Evolutionary conservation across 2,329 filamentous ascomycete genomes (phyloP).

Genomic region (Claviceps africana): DNA sequence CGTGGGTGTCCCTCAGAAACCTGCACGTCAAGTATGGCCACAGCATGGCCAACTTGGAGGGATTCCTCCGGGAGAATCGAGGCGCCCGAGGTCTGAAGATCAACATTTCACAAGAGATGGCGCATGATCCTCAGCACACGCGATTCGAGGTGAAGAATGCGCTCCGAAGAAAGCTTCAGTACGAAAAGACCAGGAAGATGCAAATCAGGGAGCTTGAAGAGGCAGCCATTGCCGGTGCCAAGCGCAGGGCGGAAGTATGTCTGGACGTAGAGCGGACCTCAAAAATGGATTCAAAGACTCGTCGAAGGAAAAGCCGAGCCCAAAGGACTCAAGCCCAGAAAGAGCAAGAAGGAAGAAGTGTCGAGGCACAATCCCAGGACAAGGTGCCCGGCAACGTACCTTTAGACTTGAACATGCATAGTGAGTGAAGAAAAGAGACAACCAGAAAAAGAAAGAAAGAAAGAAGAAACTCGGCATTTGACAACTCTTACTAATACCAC

Average conservation of each 20-base stretch:
- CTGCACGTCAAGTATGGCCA: conserved; percentile 51
- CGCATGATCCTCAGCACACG: conserved; percentile 25
- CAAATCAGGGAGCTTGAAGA: conserved; percentile 24
- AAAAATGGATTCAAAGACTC: conserved; percentile 15
- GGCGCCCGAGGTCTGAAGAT: conserved; percentile 29
- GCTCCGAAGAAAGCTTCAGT: conserved; percentile 49
- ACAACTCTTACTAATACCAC: background rate
- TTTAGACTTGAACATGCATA: conserved; percentile 18
- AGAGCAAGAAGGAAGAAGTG: conserved; percentile 5
- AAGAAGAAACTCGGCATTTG: background rate
- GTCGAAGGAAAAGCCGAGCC: conserved; percentile 9
- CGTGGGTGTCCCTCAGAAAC: conserved; percentile 56
- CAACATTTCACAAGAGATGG: conserved; percentile 40
- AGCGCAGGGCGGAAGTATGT: conserved; percentile 21
- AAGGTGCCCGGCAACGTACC: conserved; percentile 8
- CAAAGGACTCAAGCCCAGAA: conserved; percentile 1
- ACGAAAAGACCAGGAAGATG: conserved; percentile 35
- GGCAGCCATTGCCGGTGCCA: conserved; percentile 22
- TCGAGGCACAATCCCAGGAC: conserved; percentile 13
- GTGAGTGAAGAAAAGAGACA: conserved; percentile 10
- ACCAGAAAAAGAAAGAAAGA: background rate
- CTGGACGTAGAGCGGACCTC: conserved; percentile 12
- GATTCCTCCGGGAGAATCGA: conserved; percentile 51
- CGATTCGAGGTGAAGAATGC: conserved; percentile 41
- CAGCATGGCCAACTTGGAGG: conserved; percentile 49